Conservation (phyloP, 2,329 filamentous ascomycete genomes). For the Helotiales sp. region DNA sequence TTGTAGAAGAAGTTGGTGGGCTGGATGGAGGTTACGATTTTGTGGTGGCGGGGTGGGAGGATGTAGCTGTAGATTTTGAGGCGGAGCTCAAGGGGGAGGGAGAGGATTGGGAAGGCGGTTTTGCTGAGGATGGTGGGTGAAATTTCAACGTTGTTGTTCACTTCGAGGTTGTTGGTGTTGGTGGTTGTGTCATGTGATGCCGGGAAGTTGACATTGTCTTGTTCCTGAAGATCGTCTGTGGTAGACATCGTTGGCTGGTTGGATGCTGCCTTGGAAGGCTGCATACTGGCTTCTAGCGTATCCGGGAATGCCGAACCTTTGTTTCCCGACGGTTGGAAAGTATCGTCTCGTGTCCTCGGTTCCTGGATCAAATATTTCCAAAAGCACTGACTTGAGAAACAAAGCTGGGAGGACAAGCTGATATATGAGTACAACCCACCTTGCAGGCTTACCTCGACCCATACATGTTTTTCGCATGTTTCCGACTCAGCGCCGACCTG, state of each 20-base stretch:
- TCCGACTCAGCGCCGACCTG: background rate
- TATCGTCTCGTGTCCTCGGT: background rate
- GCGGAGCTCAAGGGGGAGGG: slow-evolving; percentile 35
- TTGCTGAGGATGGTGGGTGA: background rate
- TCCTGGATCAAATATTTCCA: too few species aligned
- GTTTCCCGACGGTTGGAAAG: background rate
- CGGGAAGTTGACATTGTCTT: background rate
- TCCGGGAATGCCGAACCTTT: background rate
- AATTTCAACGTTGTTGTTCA: background rate
- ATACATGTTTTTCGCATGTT: background rate
- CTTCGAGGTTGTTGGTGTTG: background rate
- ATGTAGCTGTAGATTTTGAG: slow-evolving; percentile 38
- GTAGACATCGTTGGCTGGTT: slow-evolving; percentile 1
- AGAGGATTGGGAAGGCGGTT: slow-evolving; percentile 33
- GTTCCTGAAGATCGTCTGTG: slow-evolving; percentile 14
- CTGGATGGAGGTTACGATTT: slow-evolving; percentile 38
- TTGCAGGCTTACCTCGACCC: background rate
- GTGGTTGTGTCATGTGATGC: background rate
- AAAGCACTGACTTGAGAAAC: background rate
- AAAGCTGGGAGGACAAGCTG: background rate
- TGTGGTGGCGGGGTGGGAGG: slow-evolving; percentile 38
- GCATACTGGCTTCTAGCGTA: background rate
- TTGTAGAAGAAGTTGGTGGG: slow-evolving; percentile 38
- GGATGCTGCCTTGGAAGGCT: background rate
- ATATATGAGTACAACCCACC: background rate